Base-by-base conservation (phyloP, 148 eudicot species). In the Rheum nobile region DNA sequence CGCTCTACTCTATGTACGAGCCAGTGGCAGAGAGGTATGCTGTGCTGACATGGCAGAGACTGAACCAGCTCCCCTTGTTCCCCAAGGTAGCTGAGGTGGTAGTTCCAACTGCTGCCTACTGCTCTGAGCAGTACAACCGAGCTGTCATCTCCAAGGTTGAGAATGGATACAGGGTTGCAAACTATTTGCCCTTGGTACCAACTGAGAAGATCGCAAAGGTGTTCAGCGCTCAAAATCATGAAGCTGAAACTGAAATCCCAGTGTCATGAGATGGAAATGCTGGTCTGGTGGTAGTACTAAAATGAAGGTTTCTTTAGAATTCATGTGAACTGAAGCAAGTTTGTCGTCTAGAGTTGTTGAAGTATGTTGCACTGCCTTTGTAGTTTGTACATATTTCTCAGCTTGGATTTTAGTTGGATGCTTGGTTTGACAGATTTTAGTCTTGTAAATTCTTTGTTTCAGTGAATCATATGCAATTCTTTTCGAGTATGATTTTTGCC, bases 21-120 rank as follows among this genome's bases (percentile, higher is more conserved):
- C 90, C 89, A 4, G 82, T 86, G 43, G 90, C 82, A 9, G 88
- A 86, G 83, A 82, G 78, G n/a, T 84, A 89, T n/a, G 88, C 87
- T 0, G 86, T 89, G 3, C 72, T 78, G 48, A 79, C 90, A 29
- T 91, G 94, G 97, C 81, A 82, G 26, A 44, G 73, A 14, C 73
- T 89, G 19, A 85, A 85, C 75, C 80, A 72, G 50, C 81, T 91
- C 35, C 92, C 97, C 0, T 0, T 89, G 76, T 82, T 89, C 57
- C 84, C 90, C 11, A 86, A 82, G 47, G 79, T 85, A 77, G 93
- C 90, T 29, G 82, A 79, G 5, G 71, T 78, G 8, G 75, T 81
- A 79, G 86, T 89, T 32, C 90, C 92, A 24, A 88, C 88, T 11
- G 89, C 87, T 1, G 86, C 83, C 0, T 80, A 83, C 73, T 86